Percentiles rank a stretch among this genome's conserved stretches.
Conservation (phyloP, 148 eudicot species). For the Nyssa sinensis region DNA sequence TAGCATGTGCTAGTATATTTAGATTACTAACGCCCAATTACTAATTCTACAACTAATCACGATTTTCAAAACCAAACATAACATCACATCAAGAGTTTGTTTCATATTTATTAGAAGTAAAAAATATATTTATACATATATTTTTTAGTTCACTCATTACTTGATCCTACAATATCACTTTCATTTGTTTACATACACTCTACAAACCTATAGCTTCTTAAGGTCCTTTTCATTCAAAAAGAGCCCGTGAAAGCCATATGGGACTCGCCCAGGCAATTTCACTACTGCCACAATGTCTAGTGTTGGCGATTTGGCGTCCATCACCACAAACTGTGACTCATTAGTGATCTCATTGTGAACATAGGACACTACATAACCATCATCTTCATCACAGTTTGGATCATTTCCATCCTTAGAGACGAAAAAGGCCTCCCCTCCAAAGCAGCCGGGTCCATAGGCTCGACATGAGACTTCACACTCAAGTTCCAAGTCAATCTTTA, state of each 20-base stretch:
- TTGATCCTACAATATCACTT: too few species aligned
- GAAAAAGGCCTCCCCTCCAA: slow-evolving; percentile 16
- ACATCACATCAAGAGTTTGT: too few species aligned
- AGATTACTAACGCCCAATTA: too few species aligned
- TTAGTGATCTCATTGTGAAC: slow-evolving; percentile 24
- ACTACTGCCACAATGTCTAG: slow-evolving; percentile 17
- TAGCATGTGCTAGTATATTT: too few species aligned
- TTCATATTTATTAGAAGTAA: too few species aligned
- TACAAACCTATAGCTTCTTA: not conserved
- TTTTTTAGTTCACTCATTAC: too few species aligned
- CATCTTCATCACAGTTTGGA: slow-evolving; percentile 17
- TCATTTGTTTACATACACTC: too few species aligned
- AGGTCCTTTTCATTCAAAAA: slow-evolving; percentile 1
- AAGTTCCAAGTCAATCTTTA: slow-evolving; percentile 28
- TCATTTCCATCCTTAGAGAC: slow-evolving; percentile 6
- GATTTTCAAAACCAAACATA: too few species aligned
- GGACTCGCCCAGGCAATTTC: slow-evolving; percentile 21
- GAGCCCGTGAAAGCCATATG: slow-evolving; percentile 21
- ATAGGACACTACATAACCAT: slow-evolving; percentile 19
- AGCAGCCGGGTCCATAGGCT: slow-evolving; percentile 13
- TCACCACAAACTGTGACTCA: slow-evolving; percentile 25
- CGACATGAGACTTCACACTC: slow-evolving; percentile 13
- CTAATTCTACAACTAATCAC: too few species aligned
- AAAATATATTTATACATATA: too few species aligned
- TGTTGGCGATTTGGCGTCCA: slow-evolving; percentile 26